phyloP scores from a whole-genome alignment of 177 flowering plant species.

The Telopea speciosissima region DNA sequence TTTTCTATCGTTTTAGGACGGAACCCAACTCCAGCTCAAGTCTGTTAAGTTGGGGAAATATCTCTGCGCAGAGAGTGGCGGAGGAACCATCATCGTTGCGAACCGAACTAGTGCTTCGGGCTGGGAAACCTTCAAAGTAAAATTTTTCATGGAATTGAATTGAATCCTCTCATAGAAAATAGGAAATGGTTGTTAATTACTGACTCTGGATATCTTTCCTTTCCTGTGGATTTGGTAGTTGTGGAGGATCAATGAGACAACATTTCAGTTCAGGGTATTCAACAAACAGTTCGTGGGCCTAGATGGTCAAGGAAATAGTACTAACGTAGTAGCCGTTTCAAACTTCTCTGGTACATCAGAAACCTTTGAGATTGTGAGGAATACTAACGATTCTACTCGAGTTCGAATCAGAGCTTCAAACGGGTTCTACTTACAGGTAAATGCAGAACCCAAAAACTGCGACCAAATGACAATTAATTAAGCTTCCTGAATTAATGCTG shows the following conservation, averaged over 20 bases:
- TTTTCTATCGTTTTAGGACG: slow-evolving; percentile 30
- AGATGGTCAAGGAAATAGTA: slow-evolving; percentile 16
- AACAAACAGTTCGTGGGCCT: slow-evolving; percentile 41
- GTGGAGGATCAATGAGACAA: slow-evolving; percentile 49
- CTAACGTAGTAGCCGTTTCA: slow-evolving; percentile 21
- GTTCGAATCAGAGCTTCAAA: slow-evolving; percentile 46
- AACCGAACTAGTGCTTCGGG: slow-evolving; percentile 38
- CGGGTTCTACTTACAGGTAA: slow-evolving; percentile 51
- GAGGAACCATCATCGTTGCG: slow-evolving; percentile 43
- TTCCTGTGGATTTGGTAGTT: slow-evolving; percentile 27
- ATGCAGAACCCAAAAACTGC: too few species aligned
- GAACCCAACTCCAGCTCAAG: slow-evolving; percentile 39
- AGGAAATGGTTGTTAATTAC: too few species aligned
- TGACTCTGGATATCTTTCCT: too few species aligned
- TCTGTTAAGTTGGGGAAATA: slow-evolving; percentile 38
- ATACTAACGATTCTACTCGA: slow-evolving; percentile 19
- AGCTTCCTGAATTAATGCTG: too few species aligned
- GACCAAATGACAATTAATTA: too few species aligned
- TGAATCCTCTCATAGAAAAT: background rate
- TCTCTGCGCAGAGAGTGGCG: slow-evolving; percentile 40
- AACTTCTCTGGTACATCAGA: slow-evolving; percentile 18
- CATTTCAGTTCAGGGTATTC: slow-evolving; percentile 42
- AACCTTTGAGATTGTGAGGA: slow-evolving; percentile 36
- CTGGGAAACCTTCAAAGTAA: slow-evolving; percentile 56
- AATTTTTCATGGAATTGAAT: too few species aligned